Evolutionary conservation across 2,329 filamentous ascomycete species (phyloP), one percentile per base, ranked within the genome.

Genomic region (Aureobasidium sp.): DNA sequence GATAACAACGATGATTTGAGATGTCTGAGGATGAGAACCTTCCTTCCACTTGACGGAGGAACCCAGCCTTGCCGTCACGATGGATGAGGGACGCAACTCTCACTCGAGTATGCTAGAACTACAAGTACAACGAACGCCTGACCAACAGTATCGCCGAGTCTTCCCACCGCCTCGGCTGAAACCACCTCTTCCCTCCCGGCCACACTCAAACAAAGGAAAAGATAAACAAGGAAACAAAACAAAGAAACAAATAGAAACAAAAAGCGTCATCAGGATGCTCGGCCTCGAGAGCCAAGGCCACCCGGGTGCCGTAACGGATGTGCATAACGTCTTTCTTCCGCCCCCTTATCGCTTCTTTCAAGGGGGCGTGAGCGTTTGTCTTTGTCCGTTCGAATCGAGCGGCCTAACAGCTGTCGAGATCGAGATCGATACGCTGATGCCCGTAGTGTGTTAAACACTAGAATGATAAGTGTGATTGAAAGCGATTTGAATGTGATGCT

Each of bases 341-440:
- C 51, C 51, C 51, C 51, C 51, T 30, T 54, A 39, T 54, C 37
- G 7, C 32, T 54, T 41, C 25, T 54, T 41, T 30, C 11, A 55
- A 55, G 39, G 51, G 37, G 37, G 37, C 37, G 37, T 37, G 37
- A 42, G 39, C 51, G 51, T 55, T 55, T 30, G 27, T 9, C n/a
- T 44, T 16, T 21, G 13, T 51, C 34, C 51, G 51, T 39, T 55
- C 39, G 37, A 55, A 55, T 55, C 51, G 51, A 55, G 51, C 51
- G 51, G 51, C 21, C 51, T 39, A 44, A 55, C 51, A 55, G 51
- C 51, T 55, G 51, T 57, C 53, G 39, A 57, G 41, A 57, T 57
- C 53, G 41, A 16, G 53, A 57, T 57, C 41, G 53, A 45, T 57
- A 47, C 34, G 39, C 29, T 30, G 30, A 55, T 44, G 51, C n/a